Conservation (phyloP, 768 basidiomycete species). For the Russula vinacea region DNA sequence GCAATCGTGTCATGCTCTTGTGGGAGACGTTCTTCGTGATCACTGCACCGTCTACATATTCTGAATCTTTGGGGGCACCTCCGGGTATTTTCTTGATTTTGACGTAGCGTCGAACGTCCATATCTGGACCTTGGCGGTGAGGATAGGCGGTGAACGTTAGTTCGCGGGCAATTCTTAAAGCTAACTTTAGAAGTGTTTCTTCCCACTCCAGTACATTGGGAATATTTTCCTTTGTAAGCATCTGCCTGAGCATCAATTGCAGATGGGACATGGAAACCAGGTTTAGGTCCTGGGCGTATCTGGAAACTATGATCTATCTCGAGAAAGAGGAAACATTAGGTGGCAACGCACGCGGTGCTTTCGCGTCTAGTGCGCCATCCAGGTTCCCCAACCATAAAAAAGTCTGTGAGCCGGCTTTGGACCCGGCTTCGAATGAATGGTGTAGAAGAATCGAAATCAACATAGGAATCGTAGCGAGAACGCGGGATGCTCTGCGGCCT, state of each 20-base stretch:
- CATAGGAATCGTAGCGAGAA: slow-evolving; percentile 67
- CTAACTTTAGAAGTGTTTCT: slow-evolving; percentile 71
- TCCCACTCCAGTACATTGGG: slow-evolving; percentile 88
- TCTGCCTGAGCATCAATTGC: slow-evolving; percentile 86
- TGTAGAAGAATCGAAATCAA: slow-evolving; percentile 67
- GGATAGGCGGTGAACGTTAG: slow-evolving; percentile 69
- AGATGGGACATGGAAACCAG: slow-evolving; percentile 85
- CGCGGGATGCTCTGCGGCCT: slow-evolving; percentile 58
- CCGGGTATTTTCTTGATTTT: slow-evolving; percentile 99
- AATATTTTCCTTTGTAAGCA: slow-evolving; percentile 77
- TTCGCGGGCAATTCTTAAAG: slow-evolving; percentile 82
- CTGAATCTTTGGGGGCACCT: slow-evolving; percentile 85
- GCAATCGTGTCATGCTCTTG: slow-evolving; percentile 83
- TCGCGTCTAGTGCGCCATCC: slow-evolving; percentile 87
- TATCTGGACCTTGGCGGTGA: slow-evolving; percentile 82
- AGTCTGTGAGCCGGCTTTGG: slow-evolving; percentile 67
- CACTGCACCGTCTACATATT: slow-evolving; percentile 94
- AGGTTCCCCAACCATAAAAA: slow-evolving; percentile 51
- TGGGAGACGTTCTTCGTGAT: slow-evolving; percentile 98
- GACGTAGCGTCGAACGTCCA: slow-evolving; percentile 92
- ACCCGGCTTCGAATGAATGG: slow-evolving; percentile 84
- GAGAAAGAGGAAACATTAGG: neutral
- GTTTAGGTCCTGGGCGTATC: slow-evolving; percentile 82
- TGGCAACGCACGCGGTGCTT: slow-evolving; percentile 73
- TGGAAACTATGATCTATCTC: slow-evolving; percentile 34